These are phyloP conservation scores for Haplosporangium gracile DNA, from an alignment of 192 early-diverging fungal species.

Conservation along the genomic window DNA sequence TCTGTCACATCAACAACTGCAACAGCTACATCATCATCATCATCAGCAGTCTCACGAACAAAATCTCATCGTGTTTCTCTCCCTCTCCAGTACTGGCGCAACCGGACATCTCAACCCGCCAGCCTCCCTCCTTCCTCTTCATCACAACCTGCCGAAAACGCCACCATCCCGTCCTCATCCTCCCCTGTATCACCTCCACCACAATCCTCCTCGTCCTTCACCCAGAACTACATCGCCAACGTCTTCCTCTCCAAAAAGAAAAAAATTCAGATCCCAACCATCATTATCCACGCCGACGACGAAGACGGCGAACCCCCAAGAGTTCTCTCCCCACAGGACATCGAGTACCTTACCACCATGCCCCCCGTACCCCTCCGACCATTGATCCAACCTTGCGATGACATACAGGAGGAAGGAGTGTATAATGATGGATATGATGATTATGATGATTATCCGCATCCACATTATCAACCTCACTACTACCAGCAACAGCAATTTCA, in stretches of 20 bases:
- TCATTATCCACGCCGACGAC: conserved; percentile 47
- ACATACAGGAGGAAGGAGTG: conserved; percentile 2
- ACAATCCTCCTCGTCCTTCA: not conserved
- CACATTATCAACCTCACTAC: not conserved
- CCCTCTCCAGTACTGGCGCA: conserved; percentile 35
- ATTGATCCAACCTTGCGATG: conserved; percentile 41
- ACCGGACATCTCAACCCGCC: not conserved
- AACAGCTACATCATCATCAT: not conserved
- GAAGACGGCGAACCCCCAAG: conserved; percentile 38
- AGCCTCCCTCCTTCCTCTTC: not conserved
- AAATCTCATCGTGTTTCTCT: conserved; percentile 21
- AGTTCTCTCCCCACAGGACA: conserved; percentile 25
- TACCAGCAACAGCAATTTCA: not conserved
- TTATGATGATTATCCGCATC: conserved; percentile 16
- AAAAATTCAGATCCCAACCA: conserved; percentile 33
- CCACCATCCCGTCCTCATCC: not conserved
- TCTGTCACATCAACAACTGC: conserved; percentile 2
- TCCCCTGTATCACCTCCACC: not conserved
- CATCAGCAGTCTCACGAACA: not conserved
- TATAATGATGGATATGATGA: conserved; percentile 24
- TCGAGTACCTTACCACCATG: conserved; percentile 42
- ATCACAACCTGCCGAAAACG: not conserved
- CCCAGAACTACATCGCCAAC: conserved; percentile 20
- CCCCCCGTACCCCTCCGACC: conserved; percentile 21
- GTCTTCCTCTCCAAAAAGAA: conserved; percentile 34